Evolutionary conservation across 306 rosid species (phyloP).

Genomic region (Gillenia trifoliata): DNA sequence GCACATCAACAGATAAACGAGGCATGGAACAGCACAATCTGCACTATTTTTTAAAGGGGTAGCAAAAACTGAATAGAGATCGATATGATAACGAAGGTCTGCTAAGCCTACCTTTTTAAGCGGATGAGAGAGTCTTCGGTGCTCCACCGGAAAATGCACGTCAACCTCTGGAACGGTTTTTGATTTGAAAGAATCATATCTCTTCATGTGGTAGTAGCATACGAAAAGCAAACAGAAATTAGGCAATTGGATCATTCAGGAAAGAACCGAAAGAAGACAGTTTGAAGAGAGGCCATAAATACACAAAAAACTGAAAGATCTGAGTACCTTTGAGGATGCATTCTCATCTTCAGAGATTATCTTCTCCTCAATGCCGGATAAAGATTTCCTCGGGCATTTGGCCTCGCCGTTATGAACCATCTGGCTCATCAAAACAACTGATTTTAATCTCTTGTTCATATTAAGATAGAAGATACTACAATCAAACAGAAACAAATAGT

Average conservation of each 20-base stretch:
- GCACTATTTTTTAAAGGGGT: neutral
- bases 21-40: neutral
- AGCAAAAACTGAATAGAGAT: neutral
- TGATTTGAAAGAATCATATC: constrained; percentile 38
- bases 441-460: constrained; percentile 4
- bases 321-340: constrained; percentile 35
- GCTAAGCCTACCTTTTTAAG: constrained; percentile 41
- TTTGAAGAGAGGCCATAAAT: neutral
- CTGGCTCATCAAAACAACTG: constrained; percentile 37
- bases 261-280: neutral
- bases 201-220: constrained; percentile 25
- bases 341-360: constrained; percentile 52
- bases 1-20: neutral
- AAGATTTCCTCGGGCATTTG: constrained; percentile 38
- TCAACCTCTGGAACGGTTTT: constrained; percentile 29
- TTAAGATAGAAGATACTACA: neutral
- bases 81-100: neutral
- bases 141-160: constrained; percentile 21
- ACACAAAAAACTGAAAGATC: neutral
- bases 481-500: neutral
- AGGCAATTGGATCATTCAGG: neutral
- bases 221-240: neutral
- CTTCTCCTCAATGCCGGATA: constrained; percentile 56
- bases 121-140: constrained; percentile 23
- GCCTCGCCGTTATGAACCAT: constrained; percentile 82